phyloP scores from a whole-genome alignment of 2,329 filamentous ascomycete species.

The Colletotrichum sublineola region DNA sequence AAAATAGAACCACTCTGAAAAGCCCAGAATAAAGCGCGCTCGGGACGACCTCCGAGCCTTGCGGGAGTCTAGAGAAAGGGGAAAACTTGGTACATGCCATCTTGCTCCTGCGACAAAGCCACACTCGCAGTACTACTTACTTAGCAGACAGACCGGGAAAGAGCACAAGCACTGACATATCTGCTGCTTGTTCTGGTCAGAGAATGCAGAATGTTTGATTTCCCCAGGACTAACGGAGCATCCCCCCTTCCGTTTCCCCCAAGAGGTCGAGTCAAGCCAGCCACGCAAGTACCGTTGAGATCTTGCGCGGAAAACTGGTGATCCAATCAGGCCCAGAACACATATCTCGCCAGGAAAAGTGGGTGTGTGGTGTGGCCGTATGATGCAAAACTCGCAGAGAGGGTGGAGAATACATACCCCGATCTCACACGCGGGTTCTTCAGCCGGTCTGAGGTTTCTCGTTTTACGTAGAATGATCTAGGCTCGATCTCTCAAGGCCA shows the following conservation, averaged over 20 bases:
- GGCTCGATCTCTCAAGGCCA: not conserved
- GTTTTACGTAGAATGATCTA: constrained; percentile 1
- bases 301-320: too few relatives aligned
- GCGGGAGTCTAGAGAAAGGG: not conserved
- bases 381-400: not conserved
- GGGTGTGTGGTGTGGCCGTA: not conserved
- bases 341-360: not conserved
- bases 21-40: not conserved
- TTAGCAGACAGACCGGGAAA: not conserved
- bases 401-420: not conserved
- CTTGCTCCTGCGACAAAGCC: not conserved
- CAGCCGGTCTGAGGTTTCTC: not conserved
- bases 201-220: not conserved
- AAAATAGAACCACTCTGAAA: not conserved
- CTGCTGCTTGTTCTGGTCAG: not conserved
- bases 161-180: not conserved
- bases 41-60: not conserved
- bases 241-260: not conserved
- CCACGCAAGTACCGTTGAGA: not conserved
- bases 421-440: not conserved
- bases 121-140: not conserved
- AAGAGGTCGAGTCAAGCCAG: not conserved
- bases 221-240: too few relatives aligned
- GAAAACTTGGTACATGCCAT: not conserved
- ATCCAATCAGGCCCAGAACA: not conserved